phyloP scores from a whole-genome alignment of 352 stramenopile species.

The Stramenopiles sp. region DNA sequence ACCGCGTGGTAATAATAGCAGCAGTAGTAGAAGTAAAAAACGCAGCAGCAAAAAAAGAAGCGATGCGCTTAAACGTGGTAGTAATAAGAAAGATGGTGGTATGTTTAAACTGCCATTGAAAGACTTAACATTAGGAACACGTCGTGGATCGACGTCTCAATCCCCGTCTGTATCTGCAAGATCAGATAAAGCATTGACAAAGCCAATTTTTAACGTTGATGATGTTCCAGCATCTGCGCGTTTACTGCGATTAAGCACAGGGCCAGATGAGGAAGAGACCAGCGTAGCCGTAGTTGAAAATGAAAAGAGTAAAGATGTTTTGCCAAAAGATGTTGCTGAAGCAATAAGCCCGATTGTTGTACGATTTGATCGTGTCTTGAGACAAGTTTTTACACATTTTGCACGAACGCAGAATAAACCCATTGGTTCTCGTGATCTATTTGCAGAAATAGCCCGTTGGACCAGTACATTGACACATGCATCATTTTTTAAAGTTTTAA shows the following conservation, averaged over 20 bases:
- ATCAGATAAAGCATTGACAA: background rate
- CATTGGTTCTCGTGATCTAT: background rate
- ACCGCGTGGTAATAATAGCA: background rate
- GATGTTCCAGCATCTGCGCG: background rate
- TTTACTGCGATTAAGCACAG: background rate
- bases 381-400: slow-evolving; percentile 2
- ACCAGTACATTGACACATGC: background rate
- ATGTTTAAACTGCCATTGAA: background rate
- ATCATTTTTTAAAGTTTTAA: background rate
- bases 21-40: background rate
- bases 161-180: background rate
- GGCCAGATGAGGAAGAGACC: background rate
- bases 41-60: no score
- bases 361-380: background rate
- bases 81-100: background rate
- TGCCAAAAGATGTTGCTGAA: background rate
- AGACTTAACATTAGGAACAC: background rate
- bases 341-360: background rate
- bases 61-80: no score
- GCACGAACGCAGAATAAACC: background rate
- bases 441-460: background rate
- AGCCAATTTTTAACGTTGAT: background rate
- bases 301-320: background rate
- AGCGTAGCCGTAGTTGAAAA: background rate
- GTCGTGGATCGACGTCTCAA: background rate